Evolutionary conservation across 139 green algal genomes (phyloP), one percentile per base, ranked within the genome.

Genomic region (Tetraselmis chui): DNA sequence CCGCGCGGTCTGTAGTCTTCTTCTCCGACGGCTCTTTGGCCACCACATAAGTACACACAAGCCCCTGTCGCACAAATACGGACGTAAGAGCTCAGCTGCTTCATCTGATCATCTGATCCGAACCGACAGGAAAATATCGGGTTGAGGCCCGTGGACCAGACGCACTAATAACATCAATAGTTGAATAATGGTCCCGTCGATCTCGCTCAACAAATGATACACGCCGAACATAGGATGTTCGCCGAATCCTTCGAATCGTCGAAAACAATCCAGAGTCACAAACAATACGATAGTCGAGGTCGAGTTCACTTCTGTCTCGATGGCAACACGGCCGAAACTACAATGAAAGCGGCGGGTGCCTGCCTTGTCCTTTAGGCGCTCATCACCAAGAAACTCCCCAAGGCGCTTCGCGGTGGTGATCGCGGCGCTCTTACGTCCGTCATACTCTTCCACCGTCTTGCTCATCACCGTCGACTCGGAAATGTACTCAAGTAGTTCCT

Each of bases 391-490:
- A 86, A 98, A 98, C 67, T 93, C 82, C 1, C 88, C 90, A 67
- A 98, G 91, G 23, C 96, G 91, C 79, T 87, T 90, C 59, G 96
- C 96, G 27, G 91, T 97, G 25, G 94, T 98, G 85, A 96, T 94
- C 78, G 96, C 92, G 82, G 91, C 96, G 75, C 86, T 93, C 91
- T 98, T 98, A 83, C 94, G 93, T 30, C 91, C 96, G 27, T 95
- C 96, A 79, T 98, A 99, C 84, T 98, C 96, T 32, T 95, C 93
- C 83, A 98, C 85, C 2, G 87, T 83, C 90, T 98, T 98, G 90
- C 89, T 96, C 96, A 99, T 98, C 27, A 93, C 97, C 84, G 86
- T 96, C 76, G 89, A 91, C 89, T 99, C 94, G 26, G 85, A 93
- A 87, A 99, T 98, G 87, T 96, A 93, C 58, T 94, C 91, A 11